Base-by-base conservation (phyloP, 371 early-diverging fungal genomes). In the Apophysomyces sp. region DNA sequence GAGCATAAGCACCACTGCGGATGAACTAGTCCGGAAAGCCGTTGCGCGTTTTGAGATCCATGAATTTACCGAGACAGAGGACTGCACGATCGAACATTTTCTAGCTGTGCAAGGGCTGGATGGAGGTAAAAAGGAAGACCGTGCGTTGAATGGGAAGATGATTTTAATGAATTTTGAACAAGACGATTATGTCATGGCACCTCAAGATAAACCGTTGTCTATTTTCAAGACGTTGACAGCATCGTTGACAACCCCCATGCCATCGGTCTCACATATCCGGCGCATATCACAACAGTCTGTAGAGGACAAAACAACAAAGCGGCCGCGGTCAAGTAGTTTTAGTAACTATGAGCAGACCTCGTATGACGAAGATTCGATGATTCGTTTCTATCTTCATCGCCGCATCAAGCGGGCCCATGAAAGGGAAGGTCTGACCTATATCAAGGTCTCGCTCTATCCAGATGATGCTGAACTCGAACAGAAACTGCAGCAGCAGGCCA, bases 211-310 rank as follows among this genome's bases (percentile, higher is more conserved):
- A 54, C 86, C 85, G 0, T 72, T 81, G 29, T 74, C 83, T 0
- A 86, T 86, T 9, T 83, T 83, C 60, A 81, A 77, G 37, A 84
- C 86, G 4, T 65, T 86, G 21, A 86, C 86, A 2, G 81, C 79
- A 15, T 80, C 83, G 16, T 60, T 86, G n/a, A 86, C 84, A 0
- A 86, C 86, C 18, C 86, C 86, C 1, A 70, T 86, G 76, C 86
- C 86, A 4, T 76, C 76, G 0, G 58, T 72, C 2, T 56, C 71
- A 5, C 73, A 74, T 28, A 72, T 74, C 4, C 58, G 54, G 11
- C 74, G 69, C 7, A 63, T 69, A 11, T 68, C 74, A 0, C 68
- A 72, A 28, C 74, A 62, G 4, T 41, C 58, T 2, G 61, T 65
- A 27, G 59, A 51, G 8, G 60, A 32, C 9, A 56, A 39, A 7